Percentiles rank a stretch among this genome's conserved stretches.
These are phyloP conservation scores for Kurtzmaniella natalensis DNA, from an alignment of 1,139 yeast genomes.

Conservation along the genomic window DNA sequence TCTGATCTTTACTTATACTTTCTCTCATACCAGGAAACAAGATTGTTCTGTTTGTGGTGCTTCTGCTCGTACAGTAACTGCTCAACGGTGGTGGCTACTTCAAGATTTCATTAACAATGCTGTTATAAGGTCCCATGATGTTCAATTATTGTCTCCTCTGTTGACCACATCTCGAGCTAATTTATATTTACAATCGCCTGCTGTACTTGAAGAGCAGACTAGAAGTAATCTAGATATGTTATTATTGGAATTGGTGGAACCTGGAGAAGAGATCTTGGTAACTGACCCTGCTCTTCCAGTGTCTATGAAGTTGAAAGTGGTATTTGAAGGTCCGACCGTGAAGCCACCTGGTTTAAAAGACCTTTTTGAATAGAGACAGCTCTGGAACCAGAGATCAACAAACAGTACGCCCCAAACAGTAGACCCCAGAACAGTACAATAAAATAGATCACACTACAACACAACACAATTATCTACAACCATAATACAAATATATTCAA, in stretches of 20 bases:
- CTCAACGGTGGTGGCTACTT: constrained; percentile 40
- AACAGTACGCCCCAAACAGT: too few relatives aligned
- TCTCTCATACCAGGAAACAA: constrained; percentile 52
- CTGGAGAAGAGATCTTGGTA: constrained; percentile 49
- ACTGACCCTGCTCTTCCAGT: constrained; percentile 58
- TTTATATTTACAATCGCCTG: constrained; percentile 52
- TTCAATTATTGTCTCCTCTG: constrained; percentile 49
- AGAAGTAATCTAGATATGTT: constrained; percentile 38
- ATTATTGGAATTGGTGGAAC: constrained; percentile 34
- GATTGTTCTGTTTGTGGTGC: constrained; percentile 78
- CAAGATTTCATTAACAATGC: constrained; percentile 43
- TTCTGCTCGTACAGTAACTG: constrained; percentile 27
- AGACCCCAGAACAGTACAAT: too few relatives aligned
- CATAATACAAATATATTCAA: too few relatives aligned
- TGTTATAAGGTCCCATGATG: constrained; percentile 23
- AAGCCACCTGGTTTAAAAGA: constrained; percentile 9
- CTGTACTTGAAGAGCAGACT: constrained; percentile 45
- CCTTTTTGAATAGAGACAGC: neutral
- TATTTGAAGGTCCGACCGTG: constrained; percentile 20
- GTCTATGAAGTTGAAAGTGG: constrained; percentile 23
- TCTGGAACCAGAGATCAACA: too few relatives aligned
- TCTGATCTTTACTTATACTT: constrained; percentile 71
- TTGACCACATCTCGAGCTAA: constrained; percentile 37
- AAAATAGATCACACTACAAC: too few relatives aligned
- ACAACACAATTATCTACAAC: too few relatives aligned